Percentiles rank a stretch among this genome's conserved stretches.
Conservation (phyloP, 441 rosid species). For the Breynia disticha region DNA sequence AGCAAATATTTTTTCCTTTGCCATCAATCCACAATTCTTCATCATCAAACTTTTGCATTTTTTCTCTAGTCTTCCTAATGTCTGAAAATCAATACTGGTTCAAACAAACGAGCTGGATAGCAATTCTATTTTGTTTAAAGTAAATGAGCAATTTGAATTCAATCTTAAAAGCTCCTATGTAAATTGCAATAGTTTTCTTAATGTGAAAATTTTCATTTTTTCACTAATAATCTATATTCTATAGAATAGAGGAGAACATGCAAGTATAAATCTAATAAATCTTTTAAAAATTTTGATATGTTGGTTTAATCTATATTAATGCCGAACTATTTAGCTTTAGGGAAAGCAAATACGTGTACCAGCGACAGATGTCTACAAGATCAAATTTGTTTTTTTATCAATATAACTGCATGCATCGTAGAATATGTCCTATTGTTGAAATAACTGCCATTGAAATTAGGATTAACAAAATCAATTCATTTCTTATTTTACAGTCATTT, state of each 20-base stretch:
- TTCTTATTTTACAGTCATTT: not conserved
- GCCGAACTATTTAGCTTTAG: no score
- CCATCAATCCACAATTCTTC: not conserved
- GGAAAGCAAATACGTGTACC: no score
- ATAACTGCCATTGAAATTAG: not conserved
- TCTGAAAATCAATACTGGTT: no score
- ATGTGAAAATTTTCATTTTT: not conserved
- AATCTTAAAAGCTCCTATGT: not conserved
- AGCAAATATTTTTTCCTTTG: not conserved
- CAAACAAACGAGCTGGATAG: not conserved
- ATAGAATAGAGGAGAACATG: not conserved
- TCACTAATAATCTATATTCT: no score
- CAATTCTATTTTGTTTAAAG: not conserved
- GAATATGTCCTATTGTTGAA: not conserved
- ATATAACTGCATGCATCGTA: no score
- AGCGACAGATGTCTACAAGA: no score
- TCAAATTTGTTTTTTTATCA: no score
- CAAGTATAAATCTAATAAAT: no score
- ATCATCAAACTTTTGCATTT: no score
- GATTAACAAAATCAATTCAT: not conserved
- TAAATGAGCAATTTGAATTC: not conserved
- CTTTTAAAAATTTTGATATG: no score
- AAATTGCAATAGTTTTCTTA: not conserved
- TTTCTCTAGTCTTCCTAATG: no score
- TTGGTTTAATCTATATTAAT: no score